A percentile compares a stretch with the other conserved stretches of the same genome.
Evolutionary conservation across 805 yeast species (phyloP).

Genomic region (Pichia cabralensis): DNA sequence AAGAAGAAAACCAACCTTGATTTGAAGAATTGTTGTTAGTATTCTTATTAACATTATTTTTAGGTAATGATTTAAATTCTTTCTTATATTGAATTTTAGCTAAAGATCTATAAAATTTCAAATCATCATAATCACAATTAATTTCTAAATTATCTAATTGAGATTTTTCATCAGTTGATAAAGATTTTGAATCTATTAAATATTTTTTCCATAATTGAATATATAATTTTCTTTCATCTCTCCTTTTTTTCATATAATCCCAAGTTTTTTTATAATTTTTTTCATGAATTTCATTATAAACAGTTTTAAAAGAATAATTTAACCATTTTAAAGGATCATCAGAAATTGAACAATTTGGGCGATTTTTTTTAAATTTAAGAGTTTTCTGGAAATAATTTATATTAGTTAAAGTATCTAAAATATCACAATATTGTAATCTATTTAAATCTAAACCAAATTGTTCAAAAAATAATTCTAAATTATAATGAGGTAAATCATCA

Average conservation of each 20-base stretch:
- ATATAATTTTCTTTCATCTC: conserved; percentile 65
- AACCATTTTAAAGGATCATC: conserved; percentile 81
- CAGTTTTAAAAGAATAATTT: conserved; percentile 65
- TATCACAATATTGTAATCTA: conserved; percentile 73
- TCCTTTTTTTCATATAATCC: conserved; percentile 63
- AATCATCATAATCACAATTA: conserved; percentile 61
- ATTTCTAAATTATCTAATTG: conserved; percentile 46
- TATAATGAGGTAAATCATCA: conserved; percentile 55
- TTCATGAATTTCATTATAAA: conserved; percentile 72
- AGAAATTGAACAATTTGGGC: conserved; percentile 46
- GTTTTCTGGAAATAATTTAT: conserved; percentile 73
- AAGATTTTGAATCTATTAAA: conserved; percentile 33
- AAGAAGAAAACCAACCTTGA: conserved; percentile 59
- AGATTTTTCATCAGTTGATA: conserved; percentile 22
- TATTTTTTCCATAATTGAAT: conserved; percentile 51
- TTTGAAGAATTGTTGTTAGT: conserved; percentile 3
- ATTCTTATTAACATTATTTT: conserved; percentile 3
- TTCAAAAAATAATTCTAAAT: conserved; percentile 69
- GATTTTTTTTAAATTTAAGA: conserved; percentile 56
- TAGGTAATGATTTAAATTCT: conserved; percentile 27
- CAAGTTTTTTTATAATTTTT: conserved; percentile 78
- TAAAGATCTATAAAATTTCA: conserved; percentile 73
- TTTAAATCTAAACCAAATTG: conserved; percentile 84
- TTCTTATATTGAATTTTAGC: conserved; percentile 60
- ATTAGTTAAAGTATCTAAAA: conserved; percentile 71